These are phyloP conservation scores for Solanum medicagineum DNA, from an alignment of 257 asterid genomes.

Conservation along the genomic window DNA sequence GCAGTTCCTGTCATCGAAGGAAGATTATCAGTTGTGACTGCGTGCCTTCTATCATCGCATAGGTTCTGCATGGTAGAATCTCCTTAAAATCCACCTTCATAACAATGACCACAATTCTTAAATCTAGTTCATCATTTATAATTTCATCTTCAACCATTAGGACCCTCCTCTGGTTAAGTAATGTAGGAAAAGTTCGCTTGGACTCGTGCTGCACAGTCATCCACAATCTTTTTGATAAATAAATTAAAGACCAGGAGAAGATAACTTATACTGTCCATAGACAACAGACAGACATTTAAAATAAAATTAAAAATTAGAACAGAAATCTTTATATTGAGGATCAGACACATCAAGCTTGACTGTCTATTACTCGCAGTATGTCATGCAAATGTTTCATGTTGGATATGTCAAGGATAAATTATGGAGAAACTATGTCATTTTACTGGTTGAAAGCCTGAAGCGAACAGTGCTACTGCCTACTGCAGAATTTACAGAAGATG, in stretches of 20 bases:
- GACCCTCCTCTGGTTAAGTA: constrained; percentile 65
- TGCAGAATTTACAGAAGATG: neutral
- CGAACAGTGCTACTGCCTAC: neutral
- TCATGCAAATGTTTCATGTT: neutral
- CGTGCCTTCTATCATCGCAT: constrained; percentile 58
- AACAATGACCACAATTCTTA: constrained; percentile 66
- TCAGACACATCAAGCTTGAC: neutral
- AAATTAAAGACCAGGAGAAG: neutral
- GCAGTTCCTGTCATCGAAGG: constrained; percentile 98
- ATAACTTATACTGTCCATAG: neutral
- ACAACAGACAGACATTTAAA: neutral
- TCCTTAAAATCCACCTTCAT: constrained; percentile 79
- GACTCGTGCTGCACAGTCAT: constrained; percentile 79
- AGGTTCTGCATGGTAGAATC: constrained; percentile 38
- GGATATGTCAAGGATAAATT: neutral
- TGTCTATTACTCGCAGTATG: neutral
- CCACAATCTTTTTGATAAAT: constrained; percentile 78
- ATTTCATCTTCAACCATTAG: constrained; percentile 51
- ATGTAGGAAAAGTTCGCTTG: constrained; percentile 42
- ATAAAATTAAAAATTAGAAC: neutral
- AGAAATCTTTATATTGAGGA: neutral
- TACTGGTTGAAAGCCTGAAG: neutral
- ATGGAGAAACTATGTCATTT: neutral
- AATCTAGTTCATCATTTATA: constrained; percentile 56
- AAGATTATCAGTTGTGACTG: constrained; percentile 89